Conservation (phyloP, 257 asterid species). For the Lantana camara region DNA sequence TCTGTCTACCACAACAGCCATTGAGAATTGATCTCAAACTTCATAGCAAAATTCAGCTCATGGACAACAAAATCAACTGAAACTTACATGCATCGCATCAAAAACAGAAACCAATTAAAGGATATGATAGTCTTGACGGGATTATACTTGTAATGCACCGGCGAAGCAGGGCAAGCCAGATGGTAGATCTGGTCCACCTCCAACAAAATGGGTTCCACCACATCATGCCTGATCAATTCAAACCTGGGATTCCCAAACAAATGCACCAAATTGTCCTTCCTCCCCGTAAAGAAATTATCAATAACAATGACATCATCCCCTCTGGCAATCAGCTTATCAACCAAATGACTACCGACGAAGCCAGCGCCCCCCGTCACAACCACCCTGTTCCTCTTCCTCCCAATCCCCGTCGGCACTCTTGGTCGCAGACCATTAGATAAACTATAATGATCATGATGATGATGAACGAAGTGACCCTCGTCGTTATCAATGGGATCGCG, state of each 20-base stretch:
- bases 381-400: conserved; percentile 47
- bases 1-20: not conserved
- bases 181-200: conserved; percentile 69
- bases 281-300: conserved; percentile 63
- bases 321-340: conserved; percentile 56
- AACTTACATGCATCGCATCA: not conserved
- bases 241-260: conserved; percentile 59
- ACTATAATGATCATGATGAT: not conserved
- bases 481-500: conserved; percentile 13
- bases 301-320: conserved; percentile 65
- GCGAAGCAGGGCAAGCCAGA: conserved; percentile 69
- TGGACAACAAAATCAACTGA: not conserved
- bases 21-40: not conserved
- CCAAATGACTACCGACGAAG: conserved; percentile 66
- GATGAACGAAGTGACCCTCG: not conserved
- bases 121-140: conserved; percentile 71
- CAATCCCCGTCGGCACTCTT: conserved; percentile 55
- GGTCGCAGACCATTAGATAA: conserved; percentile 36
- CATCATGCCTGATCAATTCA: conserved; percentile 68
- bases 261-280: conserved; percentile 61
- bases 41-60: too few species aligned
- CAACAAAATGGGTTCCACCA: conserved; percentile 59
- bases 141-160: conserved; percentile 58
- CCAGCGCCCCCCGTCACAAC: conserved; percentile 72
- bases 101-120: conserved; percentile 22